Percentiles rank a stretch among this genome's conserved stretches.
Conservation (phyloP, 352 stramenopile genomes). For the Phytophthora ramorum region DNA sequence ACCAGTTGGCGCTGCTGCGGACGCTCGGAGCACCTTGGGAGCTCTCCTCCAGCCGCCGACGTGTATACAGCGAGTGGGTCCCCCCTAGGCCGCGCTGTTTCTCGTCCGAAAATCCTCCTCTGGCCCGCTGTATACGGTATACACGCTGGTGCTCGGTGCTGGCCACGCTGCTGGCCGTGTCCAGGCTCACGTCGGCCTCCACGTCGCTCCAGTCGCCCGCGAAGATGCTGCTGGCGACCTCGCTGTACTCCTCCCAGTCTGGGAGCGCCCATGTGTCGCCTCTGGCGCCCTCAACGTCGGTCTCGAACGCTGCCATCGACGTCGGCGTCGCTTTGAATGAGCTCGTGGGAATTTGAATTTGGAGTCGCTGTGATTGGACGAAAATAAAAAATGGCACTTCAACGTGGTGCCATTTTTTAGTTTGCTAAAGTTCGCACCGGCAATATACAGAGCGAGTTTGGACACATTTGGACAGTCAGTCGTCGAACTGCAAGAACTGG, state of each 20-base stretch:
- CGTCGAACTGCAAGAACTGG: conserved; percentile 14
- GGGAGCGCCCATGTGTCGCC: conserved; percentile 49
- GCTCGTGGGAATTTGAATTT: conserved; percentile 28
- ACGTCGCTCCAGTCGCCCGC: conserved; percentile 40
- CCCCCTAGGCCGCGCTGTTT: conserved; percentile 33
- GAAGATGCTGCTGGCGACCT: conserved; percentile 35
- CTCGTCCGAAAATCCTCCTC: conserved; percentile 14
- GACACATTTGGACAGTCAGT: conserved; percentile 3
- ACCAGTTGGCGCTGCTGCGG: conserved; percentile 27
- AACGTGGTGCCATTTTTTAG: conserved; percentile 10
- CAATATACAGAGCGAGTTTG: not conserved
- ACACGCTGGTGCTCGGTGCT: conserved; percentile 51
- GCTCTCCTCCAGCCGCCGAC: conserved; percentile 36
- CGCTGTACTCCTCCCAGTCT: conserved; percentile 65
- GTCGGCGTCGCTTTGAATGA: conserved; percentile 19
- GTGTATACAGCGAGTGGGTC: conserved; percentile 42
- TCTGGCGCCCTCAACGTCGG: conserved; percentile 5
- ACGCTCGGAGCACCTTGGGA: conserved; percentile 6
- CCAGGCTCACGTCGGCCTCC: conserved; percentile 41
- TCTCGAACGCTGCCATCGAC: conserved; percentile 10
- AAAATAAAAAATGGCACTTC: conserved; percentile 22
- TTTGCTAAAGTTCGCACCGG: not conserved
- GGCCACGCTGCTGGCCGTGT: conserved; percentile 39
- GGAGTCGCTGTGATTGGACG: conserved; percentile 13
- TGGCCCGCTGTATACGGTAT: conserved; percentile 39